Evolutionary conservation across 129 eudicot species (phyloP).

Genomic region (Tagetes patula): DNA sequence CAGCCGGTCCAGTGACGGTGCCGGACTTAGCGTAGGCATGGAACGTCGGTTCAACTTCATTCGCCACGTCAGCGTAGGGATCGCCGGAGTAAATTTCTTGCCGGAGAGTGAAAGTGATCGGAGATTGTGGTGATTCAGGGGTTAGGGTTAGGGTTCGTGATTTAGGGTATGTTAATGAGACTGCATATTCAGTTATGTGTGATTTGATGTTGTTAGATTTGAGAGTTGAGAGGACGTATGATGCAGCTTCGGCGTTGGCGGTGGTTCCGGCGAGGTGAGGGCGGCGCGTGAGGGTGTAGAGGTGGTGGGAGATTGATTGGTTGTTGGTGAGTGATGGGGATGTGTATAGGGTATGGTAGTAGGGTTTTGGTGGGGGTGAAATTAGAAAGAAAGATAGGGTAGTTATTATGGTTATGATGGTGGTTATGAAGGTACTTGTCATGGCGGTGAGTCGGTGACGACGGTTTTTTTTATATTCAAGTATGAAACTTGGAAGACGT

Average conservation of each 20-base stretch:
- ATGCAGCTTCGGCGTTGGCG: slow-evolving; percentile 70
- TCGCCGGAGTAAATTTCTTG: slow-evolving; percentile 60
- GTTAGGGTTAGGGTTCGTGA: slow-evolving; percentile 51
- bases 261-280: slow-evolving; percentile 81
- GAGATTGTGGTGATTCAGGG: slow-evolving; percentile 37
- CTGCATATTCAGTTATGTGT: slow-evolving; percentile 49
- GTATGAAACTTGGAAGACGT: no score
- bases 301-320: slow-evolving; percentile 62
- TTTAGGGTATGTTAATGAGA: slow-evolving; percentile 59
- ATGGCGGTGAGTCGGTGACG: slow-evolving; percentile 17
- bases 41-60: slow-evolving; percentile 64
- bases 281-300: slow-evolving; percentile 63
- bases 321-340: slow-evolving; percentile 53
- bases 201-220: slow-evolving; percentile 48
- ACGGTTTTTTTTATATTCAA: not conserved
- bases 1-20: slow-evolving; percentile 51
- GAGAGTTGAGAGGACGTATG: slow-evolving; percentile 65
- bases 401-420: slow-evolving; percentile 50
- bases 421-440: slow-evolving; percentile 25
- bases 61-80: slow-evolving; percentile 59
- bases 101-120: slow-evolving; percentile 39
- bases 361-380: slow-evolving; percentile 39
- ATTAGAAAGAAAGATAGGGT: slow-evolving; percentile 37
- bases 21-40: slow-evolving; percentile 79
- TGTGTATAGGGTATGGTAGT: slow-evolving; percentile 51